Percentiles rank a stretch among this genome's conserved stretches.
These are phyloP conservation scores for Peziza echinospora DNA, from an alignment of 495 filamentous ascomycete genomes.

Conservation along the genomic window DNA sequence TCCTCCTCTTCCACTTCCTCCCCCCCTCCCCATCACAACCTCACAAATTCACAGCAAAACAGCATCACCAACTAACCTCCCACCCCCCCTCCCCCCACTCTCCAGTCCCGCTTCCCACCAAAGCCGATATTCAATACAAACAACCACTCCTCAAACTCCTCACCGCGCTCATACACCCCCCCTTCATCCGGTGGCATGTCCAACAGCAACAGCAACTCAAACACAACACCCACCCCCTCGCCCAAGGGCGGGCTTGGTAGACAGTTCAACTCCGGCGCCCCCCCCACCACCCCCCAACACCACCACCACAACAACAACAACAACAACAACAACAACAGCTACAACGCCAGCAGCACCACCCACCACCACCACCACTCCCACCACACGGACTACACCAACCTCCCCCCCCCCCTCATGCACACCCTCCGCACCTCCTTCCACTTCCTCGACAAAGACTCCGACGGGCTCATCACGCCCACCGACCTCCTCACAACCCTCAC, in stretches of 20 bases:
- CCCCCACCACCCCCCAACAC: neutral
- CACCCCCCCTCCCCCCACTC: too few species aligned
- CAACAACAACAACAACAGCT: neutral
- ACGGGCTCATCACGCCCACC: constrained; percentile 12
- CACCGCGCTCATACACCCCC: neutral
- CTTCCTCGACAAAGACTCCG: constrained; percentile 19
- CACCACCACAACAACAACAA: neutral
- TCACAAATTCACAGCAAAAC: too few species aligned
- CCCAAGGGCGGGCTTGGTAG: too few species aligned
- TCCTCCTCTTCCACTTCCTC: too few species aligned
- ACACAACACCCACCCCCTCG: too few species aligned
- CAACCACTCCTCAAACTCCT: neutral
- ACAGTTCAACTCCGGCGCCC: too few species aligned
- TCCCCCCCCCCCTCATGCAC: neutral
- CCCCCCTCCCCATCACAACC: too few species aligned
- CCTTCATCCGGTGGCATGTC: neutral
- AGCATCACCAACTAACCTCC: too few species aligned
- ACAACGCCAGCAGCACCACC: neutral
- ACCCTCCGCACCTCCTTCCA: constrained; percentile 8
- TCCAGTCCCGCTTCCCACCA: neutral
- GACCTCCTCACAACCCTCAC: constrained; percentile 17
- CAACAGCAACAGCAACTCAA: neutral
- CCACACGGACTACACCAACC: neutral
- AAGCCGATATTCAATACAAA: neutral
- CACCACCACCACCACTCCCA: neutral